Conservation (phyloP, 495 filamentous ascomycete genomes). For the Penicillium silybi region DNA sequence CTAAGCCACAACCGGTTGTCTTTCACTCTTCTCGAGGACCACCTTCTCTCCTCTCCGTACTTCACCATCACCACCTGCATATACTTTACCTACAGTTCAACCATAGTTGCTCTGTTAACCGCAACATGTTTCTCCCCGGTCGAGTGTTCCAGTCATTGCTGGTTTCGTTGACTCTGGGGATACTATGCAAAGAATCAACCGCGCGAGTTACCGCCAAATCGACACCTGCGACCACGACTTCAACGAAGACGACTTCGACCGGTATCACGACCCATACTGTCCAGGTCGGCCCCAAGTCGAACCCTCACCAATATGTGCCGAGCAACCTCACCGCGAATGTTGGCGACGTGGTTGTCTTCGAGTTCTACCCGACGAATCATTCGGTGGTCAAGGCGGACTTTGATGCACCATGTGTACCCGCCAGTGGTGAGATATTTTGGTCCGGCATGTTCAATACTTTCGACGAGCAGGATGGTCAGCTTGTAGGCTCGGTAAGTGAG, state of each 20-base stretch:
- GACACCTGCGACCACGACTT: background rate
- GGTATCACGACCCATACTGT: constrained; percentile 42
- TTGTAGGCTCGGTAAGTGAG: constrained; percentile 28
- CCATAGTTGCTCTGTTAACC: background rate
- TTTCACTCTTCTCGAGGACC: background rate
- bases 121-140: constrained; percentile 5
- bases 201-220: background rate
- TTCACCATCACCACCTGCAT: background rate
- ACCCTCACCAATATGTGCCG: constrained; percentile 49
- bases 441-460: constrained; percentile 33
- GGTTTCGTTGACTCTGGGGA: constrained; percentile 2
- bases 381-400: constrained; percentile 59
- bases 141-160: constrained; percentile 7
- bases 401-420: constrained; percentile 51
- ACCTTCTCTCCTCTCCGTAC: background rate
- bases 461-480: constrained; percentile 23
- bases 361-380: constrained; percentile 61
- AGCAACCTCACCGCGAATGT: constrained; percentile 46
- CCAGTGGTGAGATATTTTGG: constrained; percentile 39
- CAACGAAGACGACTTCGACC: constrained; percentile 14
- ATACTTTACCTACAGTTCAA: background rate
- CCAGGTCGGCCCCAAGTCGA: constrained; percentile 42
- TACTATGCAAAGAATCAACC: background rate
- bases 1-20: background rate
- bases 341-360: constrained; percentile 55